These are phyloP conservation scores for Paramyrothecium roridum DNA, from an alignment of 2,329 filamentous ascomycete species.

Conservation along the genomic window DNA sequence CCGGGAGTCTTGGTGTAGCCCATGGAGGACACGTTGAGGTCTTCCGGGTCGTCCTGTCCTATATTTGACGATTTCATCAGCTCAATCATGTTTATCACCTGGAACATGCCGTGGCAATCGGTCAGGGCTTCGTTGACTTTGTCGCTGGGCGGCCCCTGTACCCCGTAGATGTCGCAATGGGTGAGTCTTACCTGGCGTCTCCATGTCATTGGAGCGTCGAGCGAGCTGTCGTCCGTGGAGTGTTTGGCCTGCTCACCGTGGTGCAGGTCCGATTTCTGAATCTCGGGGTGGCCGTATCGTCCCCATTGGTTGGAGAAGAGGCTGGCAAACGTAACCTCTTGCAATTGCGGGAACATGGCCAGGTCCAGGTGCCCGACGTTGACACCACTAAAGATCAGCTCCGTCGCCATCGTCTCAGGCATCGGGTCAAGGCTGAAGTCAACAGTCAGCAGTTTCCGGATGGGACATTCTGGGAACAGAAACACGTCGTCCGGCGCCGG, in stretches of 20 bases:
- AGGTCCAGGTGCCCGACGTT: neutral
- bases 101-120: no score
- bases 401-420: neutral
- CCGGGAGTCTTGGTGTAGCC: neutral
- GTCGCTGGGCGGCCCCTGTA: no score
- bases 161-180: neutral
- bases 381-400: neutral
- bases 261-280: neutral
- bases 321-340: neutral
- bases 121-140: no score
- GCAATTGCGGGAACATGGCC: neutral
- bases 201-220: neutral
- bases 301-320: neutral
- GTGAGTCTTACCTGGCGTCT: neutral
- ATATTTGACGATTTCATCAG: neutral
- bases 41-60: no score
- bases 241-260: no score
- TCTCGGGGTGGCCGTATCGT: neutral
- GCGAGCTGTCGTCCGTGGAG: neutral
- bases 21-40: neutral
- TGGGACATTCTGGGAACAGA: neutral
- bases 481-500: neutral
- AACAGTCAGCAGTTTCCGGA: neutral
- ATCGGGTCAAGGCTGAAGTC: neutral
- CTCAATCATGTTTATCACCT: neutral